Conservation (phyloP, 2,329 filamentous ascomycete genomes). For the Sordariomycetes sp. region DNA sequence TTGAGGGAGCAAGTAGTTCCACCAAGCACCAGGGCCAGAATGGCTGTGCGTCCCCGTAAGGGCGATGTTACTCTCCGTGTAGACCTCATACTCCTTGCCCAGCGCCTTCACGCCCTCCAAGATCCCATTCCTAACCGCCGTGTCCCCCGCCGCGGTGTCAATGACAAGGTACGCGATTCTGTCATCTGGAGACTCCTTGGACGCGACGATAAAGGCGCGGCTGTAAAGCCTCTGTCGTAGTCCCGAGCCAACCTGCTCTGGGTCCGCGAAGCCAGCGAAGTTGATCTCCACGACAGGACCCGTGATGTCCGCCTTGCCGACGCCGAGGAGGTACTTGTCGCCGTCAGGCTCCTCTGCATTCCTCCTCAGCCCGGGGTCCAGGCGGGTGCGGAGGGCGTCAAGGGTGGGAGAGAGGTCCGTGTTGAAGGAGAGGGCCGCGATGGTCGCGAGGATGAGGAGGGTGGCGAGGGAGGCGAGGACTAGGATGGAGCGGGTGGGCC, state of each 20-base stretch:
- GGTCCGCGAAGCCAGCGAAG: constrained; percentile 78
- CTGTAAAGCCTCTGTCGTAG: constrained; percentile 77
- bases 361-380: not conserved
- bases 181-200: constrained; percentile 47
- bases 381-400: not conserved
- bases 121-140: constrained; percentile 73
- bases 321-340: constrained; percentile 30
- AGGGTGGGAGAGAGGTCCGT: not conserved
- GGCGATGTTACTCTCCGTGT: constrained; percentile 70
- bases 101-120: constrained; percentile 55
- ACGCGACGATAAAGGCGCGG: constrained; percentile 74
- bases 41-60: constrained; percentile 86
- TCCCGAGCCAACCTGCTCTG: constrained; percentile 67
- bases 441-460: constrained; percentile 6
- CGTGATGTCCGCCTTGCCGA: constrained; percentile 41
- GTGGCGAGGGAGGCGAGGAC: constrained; percentile 4
- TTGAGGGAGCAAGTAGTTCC: constrained; percentile 84
- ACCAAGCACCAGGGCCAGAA: constrained; percentile 78
- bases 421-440: constrained; percentile 2
- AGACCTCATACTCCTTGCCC: constrained; percentile 57
- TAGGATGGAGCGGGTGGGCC: constrained; percentile 1
- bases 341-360: not conserved
- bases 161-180: constrained; percentile 77
- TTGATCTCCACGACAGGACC: constrained; percentile 79
- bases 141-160: constrained; percentile 79